These are phyloP conservation scores for Entomortierella beljakovae DNA, from an alignment of 192 early-diverging fungal genomes.

Conservation along the genomic window DNA sequence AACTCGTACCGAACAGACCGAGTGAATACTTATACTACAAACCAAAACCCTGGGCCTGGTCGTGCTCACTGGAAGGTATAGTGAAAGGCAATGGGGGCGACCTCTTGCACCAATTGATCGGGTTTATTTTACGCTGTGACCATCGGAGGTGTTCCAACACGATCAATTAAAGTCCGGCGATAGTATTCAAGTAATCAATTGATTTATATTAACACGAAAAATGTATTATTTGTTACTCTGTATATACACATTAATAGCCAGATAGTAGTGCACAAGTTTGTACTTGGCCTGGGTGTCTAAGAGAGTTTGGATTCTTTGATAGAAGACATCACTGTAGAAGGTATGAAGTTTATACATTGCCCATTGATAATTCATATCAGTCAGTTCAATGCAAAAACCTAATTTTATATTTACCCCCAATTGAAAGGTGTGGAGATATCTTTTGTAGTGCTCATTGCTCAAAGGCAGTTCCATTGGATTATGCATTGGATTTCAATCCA, in stretches of 20 bases:
- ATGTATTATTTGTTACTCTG: not conserved
- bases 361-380: constrained; percentile 1
- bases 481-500: constrained; percentile 44
- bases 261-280: constrained; percentile 44
- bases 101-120: not conserved
- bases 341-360: constrained; percentile 15
- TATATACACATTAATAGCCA: constrained; percentile 9
- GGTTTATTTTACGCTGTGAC: not conserved
- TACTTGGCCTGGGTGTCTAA: constrained; percentile 45
- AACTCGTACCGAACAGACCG: constrained; percentile 26
- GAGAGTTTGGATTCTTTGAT: constrained; percentile 51
- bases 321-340: constrained; percentile 49
- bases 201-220: not conserved
- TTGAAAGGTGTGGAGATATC: constrained; percentile 10
- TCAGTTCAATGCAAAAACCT: constrained; percentile 1
- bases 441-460: constrained; percentile 52
- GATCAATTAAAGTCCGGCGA: not conserved
- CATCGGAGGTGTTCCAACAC: not conserved
- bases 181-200: not conserved
- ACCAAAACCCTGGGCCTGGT: constrained; percentile 12
- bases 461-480: constrained; percentile 37
- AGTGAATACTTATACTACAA: not conserved
- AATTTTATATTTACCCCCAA: not conserved
- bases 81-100: not conserved
- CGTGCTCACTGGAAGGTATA: constrained; percentile 54